These are phyloP conservation scores for Cornus kousa DNA, from an alignment of 148 eudicot genomes.

Conservation along the genomic window DNA sequence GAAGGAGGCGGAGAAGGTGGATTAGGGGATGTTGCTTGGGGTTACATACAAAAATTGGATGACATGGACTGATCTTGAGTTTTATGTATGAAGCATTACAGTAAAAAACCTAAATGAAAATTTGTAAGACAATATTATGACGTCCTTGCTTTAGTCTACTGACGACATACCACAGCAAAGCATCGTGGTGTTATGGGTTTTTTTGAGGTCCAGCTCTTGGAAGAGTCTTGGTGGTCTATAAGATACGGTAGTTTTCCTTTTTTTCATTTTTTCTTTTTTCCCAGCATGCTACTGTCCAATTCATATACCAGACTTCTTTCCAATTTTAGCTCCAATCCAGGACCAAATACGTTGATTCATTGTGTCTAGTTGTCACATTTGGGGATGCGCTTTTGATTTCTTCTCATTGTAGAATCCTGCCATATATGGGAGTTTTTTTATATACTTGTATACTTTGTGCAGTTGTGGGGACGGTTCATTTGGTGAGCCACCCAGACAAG, in stretches of 20 bases:
- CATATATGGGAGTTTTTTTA: not conserved
- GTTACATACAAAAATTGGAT: no score
- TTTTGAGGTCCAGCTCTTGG: not conserved
- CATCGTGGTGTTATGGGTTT: not conserved
- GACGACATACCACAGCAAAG: not conserved
- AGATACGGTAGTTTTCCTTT: not conserved
- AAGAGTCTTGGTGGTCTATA: not conserved
- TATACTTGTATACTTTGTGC: slow-evolving; percentile 16
- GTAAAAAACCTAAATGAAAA: no score
- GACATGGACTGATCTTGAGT: no score
- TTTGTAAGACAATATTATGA: no score
- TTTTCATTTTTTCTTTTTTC: no score
- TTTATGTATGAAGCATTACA: no score
- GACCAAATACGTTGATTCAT: not conserved
- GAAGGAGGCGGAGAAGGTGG: no score
- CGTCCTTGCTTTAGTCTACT: no score
- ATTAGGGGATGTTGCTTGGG: no score
- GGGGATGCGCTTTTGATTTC: not conserved
- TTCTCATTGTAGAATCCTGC: not conserved
- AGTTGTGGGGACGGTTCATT: slow-evolving; percentile 86
- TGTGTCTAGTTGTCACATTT: not conserved
- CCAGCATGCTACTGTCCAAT: not conserved
- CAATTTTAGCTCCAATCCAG: not conserved
- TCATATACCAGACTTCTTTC: not conserved
- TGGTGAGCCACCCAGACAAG: slow-evolving; percentile 77